phyloP scores from a whole-genome alignment of 768 basidiomycete species.

The Suillus americanus region DNA sequence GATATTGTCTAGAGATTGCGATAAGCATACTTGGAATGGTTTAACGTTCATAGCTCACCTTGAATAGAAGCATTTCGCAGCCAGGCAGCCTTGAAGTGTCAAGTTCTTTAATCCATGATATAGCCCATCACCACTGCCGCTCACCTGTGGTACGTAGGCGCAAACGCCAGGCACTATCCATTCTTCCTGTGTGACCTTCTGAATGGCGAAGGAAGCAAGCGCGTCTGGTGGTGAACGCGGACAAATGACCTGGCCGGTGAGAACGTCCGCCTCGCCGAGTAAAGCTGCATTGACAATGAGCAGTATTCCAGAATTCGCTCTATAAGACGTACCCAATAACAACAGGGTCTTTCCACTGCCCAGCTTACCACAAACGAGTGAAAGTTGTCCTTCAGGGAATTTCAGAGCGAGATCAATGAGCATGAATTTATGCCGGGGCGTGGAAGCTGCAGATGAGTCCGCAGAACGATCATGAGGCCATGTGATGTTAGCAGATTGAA shows the following conservation, averaged over 20 bases:
- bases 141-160: constrained; percentile 83
- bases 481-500: constrained; percentile 85
- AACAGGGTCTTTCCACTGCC: constrained; percentile 89
- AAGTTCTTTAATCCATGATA: constrained; percentile 35
- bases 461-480: constrained; percentile 81
- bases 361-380: constrained; percentile 85
- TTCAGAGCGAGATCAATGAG: constrained; percentile 75
- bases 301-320: background rate
- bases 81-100: constrained; percentile 53
- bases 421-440: constrained; percentile 78
- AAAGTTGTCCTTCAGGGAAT: constrained; percentile 79
- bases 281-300: constrained; percentile 47
- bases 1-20: constrained; percentile 54
- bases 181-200: constrained; percentile 45
- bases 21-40: background rate
- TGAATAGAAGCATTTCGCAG: constrained; percentile 71
- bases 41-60: constrained; percentile 25
- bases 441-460: constrained; percentile 58
- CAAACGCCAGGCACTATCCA: constrained; percentile 81
- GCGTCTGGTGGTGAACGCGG: constrained; percentile 84
- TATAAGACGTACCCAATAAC: constrained; percentile 49
- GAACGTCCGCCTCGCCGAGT: constrained; percentile 84
- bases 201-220: constrained; percentile 57
- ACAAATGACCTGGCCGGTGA: constrained; percentile 78
- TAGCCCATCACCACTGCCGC: constrained; percentile 27